Evolutionary conservation across 78 protist genomes (phyloP), one percentile per base, ranked within the genome.

Genomic region (Cyanophora paradoxa): DNA sequence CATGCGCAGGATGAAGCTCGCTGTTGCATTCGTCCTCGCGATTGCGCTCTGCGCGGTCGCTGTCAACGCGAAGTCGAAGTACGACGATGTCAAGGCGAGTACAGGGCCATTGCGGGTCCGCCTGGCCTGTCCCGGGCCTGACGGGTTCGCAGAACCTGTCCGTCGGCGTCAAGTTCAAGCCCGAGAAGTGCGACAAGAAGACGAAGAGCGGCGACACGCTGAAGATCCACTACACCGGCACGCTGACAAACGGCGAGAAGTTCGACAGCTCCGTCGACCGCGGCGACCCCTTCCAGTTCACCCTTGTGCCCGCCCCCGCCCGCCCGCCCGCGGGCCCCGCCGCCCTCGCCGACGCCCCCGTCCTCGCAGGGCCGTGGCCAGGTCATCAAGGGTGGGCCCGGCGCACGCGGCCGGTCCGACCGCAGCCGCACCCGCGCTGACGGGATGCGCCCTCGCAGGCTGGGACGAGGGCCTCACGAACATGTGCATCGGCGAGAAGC

Each of bases 391-490:
- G n/a, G n/a, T n/a, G n/a, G n/a, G n/a, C n/a, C n/a, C n/a, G n/a
- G n/a, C n/a, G n/a, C n/a, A n/a, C n/a, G n/a, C n/a, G 91, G 91
- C 54, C 82, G 91, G 91, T 87, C 82, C 61, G 74, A 64, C 41
- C n/a, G n/a, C n/a, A n/a, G n/a, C n/a, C 58, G 20, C 58, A 22
- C n/a, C n/a, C n/a, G n/a, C n/a, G n/a, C n/a, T n/a, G n/a, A n/a
- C n/a, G n/a, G n/a, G n/a, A n/a, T n/a, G n/a, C n/a, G n/a, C n/a
- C n/a, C n/a, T n/a, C n/a, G n/a, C n/a, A n/a, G n/a, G n/a, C n/a
- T 52, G 20, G 20, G 20, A 24, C 20, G 22, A 52, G 19, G 92
- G 93, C 48, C 42, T 88, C n/a, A 37, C 62, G 20, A 42, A 58
- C 28, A 77, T 85, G 87, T 82, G 86, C 67, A 52, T 85, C 34